Evolutionary conservation across 768 basidiomycete genomes (phyloP).

Genomic region (Hygrophoropsis aurantiaca): DNA sequence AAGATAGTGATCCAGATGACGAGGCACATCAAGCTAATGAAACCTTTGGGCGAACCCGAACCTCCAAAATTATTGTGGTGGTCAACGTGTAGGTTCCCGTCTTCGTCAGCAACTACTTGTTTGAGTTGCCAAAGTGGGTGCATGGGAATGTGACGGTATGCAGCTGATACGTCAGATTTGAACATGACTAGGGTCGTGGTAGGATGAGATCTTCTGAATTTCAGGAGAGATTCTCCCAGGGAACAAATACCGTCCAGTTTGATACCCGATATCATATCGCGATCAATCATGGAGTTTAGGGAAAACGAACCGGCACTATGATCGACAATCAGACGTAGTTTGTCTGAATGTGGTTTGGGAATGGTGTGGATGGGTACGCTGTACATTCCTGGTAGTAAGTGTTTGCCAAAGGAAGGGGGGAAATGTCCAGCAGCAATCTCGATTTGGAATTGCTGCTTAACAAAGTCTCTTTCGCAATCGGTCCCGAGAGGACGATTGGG

Average conservation of each 20-base stretch:
- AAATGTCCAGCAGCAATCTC: too few relatives aligned
- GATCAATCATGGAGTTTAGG: slow-evolving; percentile 35
- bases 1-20: slow-evolving; percentile 13
- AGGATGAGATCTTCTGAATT: neutral
- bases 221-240: neutral
- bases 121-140: slow-evolving; percentile 42
- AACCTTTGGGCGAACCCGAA: too few relatives aligned
- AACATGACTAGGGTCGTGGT: slow-evolving; percentile 15
- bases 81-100: too few relatives aligned
- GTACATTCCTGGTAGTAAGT: too few relatives aligned
- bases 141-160: slow-evolving; percentile 35
- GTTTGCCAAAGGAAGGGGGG: too few relatives aligned
- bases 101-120: slow-evolving; percentile 32
- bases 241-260: neutral
- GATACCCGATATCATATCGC: neutral
- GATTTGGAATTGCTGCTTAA: too few relatives aligned
- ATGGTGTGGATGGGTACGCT: too few relatives aligned
- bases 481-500: too few relatives aligned
- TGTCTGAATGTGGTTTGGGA: too few relatives aligned
- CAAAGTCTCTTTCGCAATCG: too few relatives aligned
- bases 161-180: slow-evolving; percentile 38
- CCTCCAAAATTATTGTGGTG: too few relatives aligned
- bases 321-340: too few relatives aligned
- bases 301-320: slow-evolving; percentile 27
- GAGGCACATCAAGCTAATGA: slow-evolving; percentile 13